A percentile compares a stretch with the other conserved stretches of the same genome.
Evolutionary conservation across 2,329 filamentous ascomycete species (phyloP).

Genomic region (Didymellaceae sp.): DNA sequence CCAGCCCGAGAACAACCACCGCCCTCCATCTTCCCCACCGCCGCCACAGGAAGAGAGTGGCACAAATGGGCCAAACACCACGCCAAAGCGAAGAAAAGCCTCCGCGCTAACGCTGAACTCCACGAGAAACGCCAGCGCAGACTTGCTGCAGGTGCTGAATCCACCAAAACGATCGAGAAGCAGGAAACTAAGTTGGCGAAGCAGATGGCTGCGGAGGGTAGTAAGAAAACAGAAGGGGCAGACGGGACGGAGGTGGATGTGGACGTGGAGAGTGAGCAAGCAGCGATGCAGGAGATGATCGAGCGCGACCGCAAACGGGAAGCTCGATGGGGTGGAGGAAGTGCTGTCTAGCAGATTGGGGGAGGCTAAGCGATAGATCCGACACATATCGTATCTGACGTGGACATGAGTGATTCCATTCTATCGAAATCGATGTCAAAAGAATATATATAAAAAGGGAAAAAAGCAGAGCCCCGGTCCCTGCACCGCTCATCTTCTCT

Average conservation of each 20-base stretch:
- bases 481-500: too few species aligned
- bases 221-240: neutral
- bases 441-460: too few species aligned
- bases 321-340: neutral
- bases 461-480: too few species aligned
- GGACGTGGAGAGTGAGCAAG: neutral
- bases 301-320: neutral
- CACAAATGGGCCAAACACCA: constrained; percentile 9
- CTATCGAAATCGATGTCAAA: too few species aligned
- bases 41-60: constrained; percentile 8
- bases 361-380: too few species aligned
- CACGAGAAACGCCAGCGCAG: neutral
- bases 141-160: neutral
- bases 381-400: too few species aligned
- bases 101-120: neutral
- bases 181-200: too few species aligned
- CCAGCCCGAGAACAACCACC: neutral
- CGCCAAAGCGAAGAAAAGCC: neutral
- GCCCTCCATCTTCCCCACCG: neutral
- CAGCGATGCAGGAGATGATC: constrained; percentile 3
- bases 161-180: too few species aligned
- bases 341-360: too few species aligned
- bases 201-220: too few species aligned
- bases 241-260: neutral
- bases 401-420: too few species aligned